Base-by-base conservation (phyloP, 352 stramenopile species). In the Aphanomyces invadans region DNA sequence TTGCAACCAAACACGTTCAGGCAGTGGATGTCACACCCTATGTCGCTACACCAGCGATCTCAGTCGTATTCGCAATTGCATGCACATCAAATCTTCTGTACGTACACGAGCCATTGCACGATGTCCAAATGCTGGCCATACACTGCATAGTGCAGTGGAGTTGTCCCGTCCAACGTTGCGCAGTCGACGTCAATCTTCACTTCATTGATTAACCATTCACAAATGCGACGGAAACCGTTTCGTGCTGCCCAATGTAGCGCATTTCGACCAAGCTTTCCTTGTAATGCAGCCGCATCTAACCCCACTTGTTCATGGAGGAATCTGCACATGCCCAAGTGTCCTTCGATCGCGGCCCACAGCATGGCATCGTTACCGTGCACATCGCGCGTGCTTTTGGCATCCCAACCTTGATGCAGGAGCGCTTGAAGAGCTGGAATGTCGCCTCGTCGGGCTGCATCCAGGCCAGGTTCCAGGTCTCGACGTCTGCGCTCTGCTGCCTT, bases 241-340 rank as follows among this genome's bases (percentile, higher is more conserved):
- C 55, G 55, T 15, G 55, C 55, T 10, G 55, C 39, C 55, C 55
- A 64, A 38, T 64, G 55, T 23, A 64, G n/a, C n/a, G 55, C 39
- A 46, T 64, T 64, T 12, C 55, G 55, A 12, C 55, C 55, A 15
- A 29, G 55, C 19, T 64, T 64, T 3, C 55, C 55, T 45, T 64
- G 55, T 25, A 64, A 46, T 21, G 3, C 55, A 5, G 33, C 19
- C 4, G 28, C 55, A 29, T 46, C 19, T 3, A 64, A 26, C 17
- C 31, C 15, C n/a, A 28, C 28, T 17, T 19, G 12, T 4, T 33
- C 55, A 28, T 51, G 31, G 15, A 64, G 36, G 38, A 38, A 64
- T 25, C 23, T 36, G 36, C 55, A 64, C 36, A 64, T 38, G 36
- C 52, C 55, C 4, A 64, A 19, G 29, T 64, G 55, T 21, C 38